These are phyloP conservation scores for Exobasidium rhododendri DNA, from an alignment of 1,284 basidiomycete genomes.

Conservation along the genomic window DNA sequence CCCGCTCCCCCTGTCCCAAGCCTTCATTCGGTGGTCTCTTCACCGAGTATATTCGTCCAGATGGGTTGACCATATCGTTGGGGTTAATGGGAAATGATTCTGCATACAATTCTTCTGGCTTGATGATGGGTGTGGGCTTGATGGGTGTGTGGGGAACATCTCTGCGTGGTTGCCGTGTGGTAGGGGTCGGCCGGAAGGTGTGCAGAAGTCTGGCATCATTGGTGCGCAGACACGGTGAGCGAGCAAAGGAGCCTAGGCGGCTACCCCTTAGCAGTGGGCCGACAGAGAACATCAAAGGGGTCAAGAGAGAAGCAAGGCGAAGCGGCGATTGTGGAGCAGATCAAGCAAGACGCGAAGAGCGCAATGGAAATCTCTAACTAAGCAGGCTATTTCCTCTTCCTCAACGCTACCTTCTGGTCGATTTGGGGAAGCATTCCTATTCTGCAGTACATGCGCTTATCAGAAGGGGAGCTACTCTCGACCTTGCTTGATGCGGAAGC, in stretches of 20 bases:
- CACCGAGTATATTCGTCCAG: slow-evolving; percentile 1
- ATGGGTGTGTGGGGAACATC: background rate
- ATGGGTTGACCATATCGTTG: background rate
- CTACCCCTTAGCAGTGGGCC: no score
- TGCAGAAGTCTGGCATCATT: no score
- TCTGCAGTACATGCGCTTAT: no score
- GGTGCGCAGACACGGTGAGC: background rate
- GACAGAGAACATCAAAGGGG: no score
- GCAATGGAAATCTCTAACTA: no score
- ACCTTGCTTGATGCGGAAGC: background rate
- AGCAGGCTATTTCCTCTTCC: no score
- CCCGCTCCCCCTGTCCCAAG: background rate
- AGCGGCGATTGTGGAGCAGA: no score
- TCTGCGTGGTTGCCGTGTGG: background rate
- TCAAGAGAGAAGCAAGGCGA: no score
- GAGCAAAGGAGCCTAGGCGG: background rate
- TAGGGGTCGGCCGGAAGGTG: background rate
- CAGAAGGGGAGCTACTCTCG: background rate
- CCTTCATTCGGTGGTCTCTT: background rate
- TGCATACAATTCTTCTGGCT: background rate
- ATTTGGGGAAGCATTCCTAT: no score
- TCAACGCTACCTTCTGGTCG: no score
- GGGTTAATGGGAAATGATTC: background rate
- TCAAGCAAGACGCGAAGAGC: no score
- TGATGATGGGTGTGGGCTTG: no score